These are phyloP conservation scores for Bipolaris sorokiniana DNA, from an alignment of 2,329 filamentous ascomycete genomes.

Conservation along the genomic window DNA sequence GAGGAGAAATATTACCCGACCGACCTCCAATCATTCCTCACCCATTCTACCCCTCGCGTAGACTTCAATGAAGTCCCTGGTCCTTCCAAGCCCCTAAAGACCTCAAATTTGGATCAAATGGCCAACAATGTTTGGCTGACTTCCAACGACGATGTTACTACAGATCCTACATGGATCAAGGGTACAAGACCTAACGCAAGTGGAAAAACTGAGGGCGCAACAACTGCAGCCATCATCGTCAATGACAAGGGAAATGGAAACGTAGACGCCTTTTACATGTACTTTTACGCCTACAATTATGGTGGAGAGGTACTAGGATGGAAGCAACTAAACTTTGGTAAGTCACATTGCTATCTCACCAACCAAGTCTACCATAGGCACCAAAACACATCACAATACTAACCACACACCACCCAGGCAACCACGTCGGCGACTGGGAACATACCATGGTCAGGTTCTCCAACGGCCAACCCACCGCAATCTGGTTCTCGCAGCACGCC, in stretches of 20 bases:
- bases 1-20: slow-evolving; percentile 53
- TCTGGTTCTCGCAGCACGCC: slow-evolving; percentile 70
- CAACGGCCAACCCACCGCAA: slow-evolving; percentile 59
- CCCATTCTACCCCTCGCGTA: slow-evolving; percentile 49
- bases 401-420: slow-evolving; percentile 37
- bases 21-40: slow-evolving; percentile 51
- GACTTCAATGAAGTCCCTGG: slow-evolving; percentile 44
- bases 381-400: not conserved
- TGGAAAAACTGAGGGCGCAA: slow-evolving; percentile 59
- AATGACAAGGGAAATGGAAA: slow-evolving; percentile 61
- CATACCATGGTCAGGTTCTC: slow-evolving; percentile 71
- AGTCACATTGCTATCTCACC: not conserved
- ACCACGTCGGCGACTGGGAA: slow-evolving; percentile 72
- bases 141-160: slow-evolving; percentile 51
- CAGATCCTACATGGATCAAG: slow-evolving; percentile 52
- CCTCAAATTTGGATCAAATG: slow-evolving; percentile 54
- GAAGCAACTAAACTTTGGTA: slow-evolving; percentile 53
- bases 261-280: slow-evolving; percentile 68
- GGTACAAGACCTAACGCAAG: slow-evolving; percentile 60
- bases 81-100: slow-evolving; percentile 47
- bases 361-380: not conserved
- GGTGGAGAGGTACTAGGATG: slow-evolving; percentile 58
- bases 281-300: slow-evolving; percentile 65
- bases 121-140: slow-evolving; percentile 54
- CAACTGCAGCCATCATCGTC: slow-evolving; percentile 62